Evolutionary conservation across 192 early-diverging fungal genomes (phyloP), one percentile per base, ranked within the genome.

Genomic region (Backusella westeae): DNA sequence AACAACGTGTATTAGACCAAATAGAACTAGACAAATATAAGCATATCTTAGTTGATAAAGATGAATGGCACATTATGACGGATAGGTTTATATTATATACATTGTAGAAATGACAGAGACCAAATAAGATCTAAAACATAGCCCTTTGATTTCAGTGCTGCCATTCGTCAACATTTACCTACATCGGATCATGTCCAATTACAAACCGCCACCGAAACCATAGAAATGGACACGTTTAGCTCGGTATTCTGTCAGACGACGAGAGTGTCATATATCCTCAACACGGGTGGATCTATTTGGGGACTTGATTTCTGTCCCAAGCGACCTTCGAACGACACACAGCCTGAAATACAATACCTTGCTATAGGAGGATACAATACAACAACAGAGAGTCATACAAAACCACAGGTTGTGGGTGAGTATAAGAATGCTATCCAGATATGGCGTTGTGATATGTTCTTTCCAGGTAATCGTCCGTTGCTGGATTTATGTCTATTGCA

Each of bases 211-310:
- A 63, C 56, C 4, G 56, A 29, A 26, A 4, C 23, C 7, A 29
- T 26, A 12, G 26, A 63, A 29, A 0, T 63, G 12, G 21, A 14
- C 10, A 10, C 56, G 7, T 26, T 63, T 4, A 29, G 9, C 12
- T 26, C 56, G 10, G 14, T 29, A 63, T 12, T 12, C 23, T 29
- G 4, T 29, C 23, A 63, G 2, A 71, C 65, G 10, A 42, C 77
- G 12, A 73, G 67, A 69, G 4, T 17, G 17, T 75, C 78, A 0
- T 75, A 72, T 71, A 73, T 85, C n/a, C 7, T 83, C 21, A 77
- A 83, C 26, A 53, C 80, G 19, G 84, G 84, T 44, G 76, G 73
- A 35, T 83, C 84, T 2, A 75, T 85, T 66, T 83, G 81, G 79
- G 78, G 76, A 12, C 70, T 72, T 68, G 73, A 75, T 36, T 71